A percentile compares a stretch with the other conserved stretches of the same genome.
Conservation (phyloP, 371 early-diverging fungal genomes). For the Umbelopsis sp. region DNA sequence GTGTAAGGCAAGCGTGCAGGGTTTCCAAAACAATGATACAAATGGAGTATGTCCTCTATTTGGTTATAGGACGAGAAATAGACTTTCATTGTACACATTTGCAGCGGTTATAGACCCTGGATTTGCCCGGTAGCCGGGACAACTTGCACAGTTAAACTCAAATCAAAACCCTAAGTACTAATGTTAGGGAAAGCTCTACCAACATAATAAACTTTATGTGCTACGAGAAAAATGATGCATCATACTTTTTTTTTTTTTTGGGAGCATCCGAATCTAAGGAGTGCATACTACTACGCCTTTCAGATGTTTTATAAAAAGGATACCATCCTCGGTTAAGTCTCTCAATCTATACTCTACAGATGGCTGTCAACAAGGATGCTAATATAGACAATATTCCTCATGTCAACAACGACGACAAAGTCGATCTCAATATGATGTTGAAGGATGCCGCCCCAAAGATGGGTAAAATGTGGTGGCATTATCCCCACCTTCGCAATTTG, state of each 20-base stretch:
- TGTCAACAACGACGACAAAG: neutral
- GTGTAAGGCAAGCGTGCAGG: no score
- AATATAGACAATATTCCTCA: neutral
- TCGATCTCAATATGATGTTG: neutral
- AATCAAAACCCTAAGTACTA: neutral
- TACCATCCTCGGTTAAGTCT: neutral
- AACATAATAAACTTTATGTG: neutral
- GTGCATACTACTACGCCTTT: neutral
- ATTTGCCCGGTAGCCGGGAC: neutral
- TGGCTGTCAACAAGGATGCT: neutral
- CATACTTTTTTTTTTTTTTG: no score
- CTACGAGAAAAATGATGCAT: neutral
- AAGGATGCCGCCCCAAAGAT: constrained; percentile 7
- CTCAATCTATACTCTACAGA: neutral
- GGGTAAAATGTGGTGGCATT: constrained; percentile 8
- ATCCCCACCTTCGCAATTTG: neutral
- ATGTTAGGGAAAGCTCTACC: neutral
- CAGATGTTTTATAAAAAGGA: neutral
- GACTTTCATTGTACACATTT: no score
- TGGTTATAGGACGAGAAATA: no score
- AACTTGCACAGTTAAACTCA: neutral
- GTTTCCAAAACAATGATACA: no score
- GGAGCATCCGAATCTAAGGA: no score
- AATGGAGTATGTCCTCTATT: no score
- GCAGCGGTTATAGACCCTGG: no score